Evolutionary conservation across 2,329 filamentous ascomycete species (phyloP).

Genomic region (Aspergillus piperis): DNA sequence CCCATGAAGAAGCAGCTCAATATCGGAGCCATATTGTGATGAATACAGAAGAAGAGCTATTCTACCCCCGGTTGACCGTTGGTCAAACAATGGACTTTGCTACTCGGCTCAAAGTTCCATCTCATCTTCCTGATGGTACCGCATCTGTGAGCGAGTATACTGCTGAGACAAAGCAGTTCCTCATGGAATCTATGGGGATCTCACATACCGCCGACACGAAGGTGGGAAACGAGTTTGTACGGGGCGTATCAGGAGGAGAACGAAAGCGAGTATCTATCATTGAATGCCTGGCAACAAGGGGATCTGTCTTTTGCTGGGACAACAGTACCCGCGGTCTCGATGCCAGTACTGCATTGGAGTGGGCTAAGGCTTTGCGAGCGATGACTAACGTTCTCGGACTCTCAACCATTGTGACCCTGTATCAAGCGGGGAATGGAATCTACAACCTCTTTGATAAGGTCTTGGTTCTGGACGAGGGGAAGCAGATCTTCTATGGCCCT

Average conservation of each 20-base stretch:
- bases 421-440: constrained; percentile 67
- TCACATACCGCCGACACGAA: constrained; percentile 63
- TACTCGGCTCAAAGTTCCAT: constrained; percentile 65
- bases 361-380: constrained; percentile 57
- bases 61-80: constrained; percentile 53
- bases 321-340: constrained; percentile 65
- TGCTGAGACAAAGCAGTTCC: constrained; percentile 51
- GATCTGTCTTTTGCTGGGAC: constrained; percentile 63
- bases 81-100: constrained; percentile 58
- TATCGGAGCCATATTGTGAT: constrained; percentile 61
- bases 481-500: constrained; percentile 66
- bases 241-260: constrained; percentile 67
- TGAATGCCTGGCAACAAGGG: constrained; percentile 59
- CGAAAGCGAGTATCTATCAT: constrained; percentile 67
- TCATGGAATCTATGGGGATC: constrained; percentile 58
- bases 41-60: constrained; percentile 56
- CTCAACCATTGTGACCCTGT: constrained; percentile 61
- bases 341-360: constrained; percentile 61
- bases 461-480: constrained; percentile 63
- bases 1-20: constrained; percentile 41
- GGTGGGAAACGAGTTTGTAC: constrained; percentile 64
- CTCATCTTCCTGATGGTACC: constrained; percentile 67
- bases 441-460: constrained; percentile 69
- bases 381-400: constrained; percentile 62
- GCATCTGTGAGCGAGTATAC: constrained; percentile 60